phyloP scores from a whole-genome alignment of 164 flowering plant species.

The Malania oleifera region DNA sequence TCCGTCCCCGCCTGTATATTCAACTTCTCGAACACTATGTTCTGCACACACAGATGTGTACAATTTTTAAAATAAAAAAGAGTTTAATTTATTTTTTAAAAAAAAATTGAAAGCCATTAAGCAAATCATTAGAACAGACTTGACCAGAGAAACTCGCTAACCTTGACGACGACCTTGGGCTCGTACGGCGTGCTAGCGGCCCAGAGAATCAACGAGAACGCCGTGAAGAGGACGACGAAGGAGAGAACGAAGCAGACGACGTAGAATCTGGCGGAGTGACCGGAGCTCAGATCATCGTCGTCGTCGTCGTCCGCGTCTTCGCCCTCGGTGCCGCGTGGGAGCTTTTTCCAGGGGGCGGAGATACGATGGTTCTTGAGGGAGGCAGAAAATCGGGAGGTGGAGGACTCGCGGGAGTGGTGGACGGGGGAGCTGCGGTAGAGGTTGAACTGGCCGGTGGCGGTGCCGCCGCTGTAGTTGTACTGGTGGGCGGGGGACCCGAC shows the following conservation, averaged over 20 bases:
- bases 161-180: conserved; percentile 66
- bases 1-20: conserved; percentile 75
- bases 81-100: background rate
- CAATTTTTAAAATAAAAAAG: background rate
- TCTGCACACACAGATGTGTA: conserved; percentile 33
- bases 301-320: conserved; percentile 5
- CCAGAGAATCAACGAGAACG: conserved; percentile 80
- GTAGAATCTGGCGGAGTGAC: conserved; percentile 29
- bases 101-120: background rate
- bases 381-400: conserved; percentile 79
- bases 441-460: background rate
- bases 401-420: conserved; percentile 93
- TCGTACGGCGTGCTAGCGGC: conserved; percentile 59
- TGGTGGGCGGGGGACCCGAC: conserved; percentile 56
- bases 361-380: conserved; percentile 40
- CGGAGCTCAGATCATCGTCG: conserved; percentile 15
- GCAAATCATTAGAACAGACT: background rate
- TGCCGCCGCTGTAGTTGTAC: no score
- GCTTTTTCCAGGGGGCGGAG: conserved; percentile 38
- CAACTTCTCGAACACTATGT: conserved; percentile 52
- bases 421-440: conserved; percentile 71
- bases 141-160: conserved; percentile 21
- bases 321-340: conserved; percentile 10
- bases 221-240: conserved; percentile 46
- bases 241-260: conserved; percentile 40